Evolutionary conservation across 441 rosid species (phyloP), one percentile per base, ranked within the genome.

Genomic region (Corymbia citriodora): DNA sequence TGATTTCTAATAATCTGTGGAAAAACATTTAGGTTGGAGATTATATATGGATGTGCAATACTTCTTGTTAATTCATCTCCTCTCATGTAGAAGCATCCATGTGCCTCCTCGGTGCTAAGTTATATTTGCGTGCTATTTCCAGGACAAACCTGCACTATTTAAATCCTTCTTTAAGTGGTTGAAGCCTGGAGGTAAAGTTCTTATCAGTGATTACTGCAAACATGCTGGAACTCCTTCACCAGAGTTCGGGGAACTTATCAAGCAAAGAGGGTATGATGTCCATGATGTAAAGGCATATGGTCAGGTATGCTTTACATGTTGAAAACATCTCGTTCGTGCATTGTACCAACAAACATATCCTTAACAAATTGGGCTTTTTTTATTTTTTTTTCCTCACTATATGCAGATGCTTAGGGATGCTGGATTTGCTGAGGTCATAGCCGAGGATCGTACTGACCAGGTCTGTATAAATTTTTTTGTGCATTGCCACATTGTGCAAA

Each of bases 241-340:
- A 57, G 99, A 97, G 91, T 97, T 98, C 88, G 92, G 95, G 0
- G 96, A 92, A 91, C 97, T 97, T 89, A 96, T 97, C 61, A 95
- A 94, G 92, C 98, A 97, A 94, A 96, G 99, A 94, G 99, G 99
- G 88, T 98, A 98, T 92, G 98, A 98, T 94, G 99, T 97, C 90
- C 99, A 98, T 54, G 97, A 96, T 87, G 94, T 97, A 10, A 90
- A 96, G 93, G 93, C 96, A 29, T 98, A 98, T 87, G 99, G 98
- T 57, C 97, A 95, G 98, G 99, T 97, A 93, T 87, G 48, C 89
- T 87, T 53, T 50, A 65, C 68, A 88, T 16, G 40, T 55, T 33
- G 11, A 29, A 25, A 23, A 23, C 33, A 55, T 27, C 21, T 87
- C 79, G 31, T 54, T 57, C n/a, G 55, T 29, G 48, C 74, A 82